Base-by-base conservation (phyloP, 2,329 filamentous ascomycete genomes). In the Tolypocladium album region DNA sequence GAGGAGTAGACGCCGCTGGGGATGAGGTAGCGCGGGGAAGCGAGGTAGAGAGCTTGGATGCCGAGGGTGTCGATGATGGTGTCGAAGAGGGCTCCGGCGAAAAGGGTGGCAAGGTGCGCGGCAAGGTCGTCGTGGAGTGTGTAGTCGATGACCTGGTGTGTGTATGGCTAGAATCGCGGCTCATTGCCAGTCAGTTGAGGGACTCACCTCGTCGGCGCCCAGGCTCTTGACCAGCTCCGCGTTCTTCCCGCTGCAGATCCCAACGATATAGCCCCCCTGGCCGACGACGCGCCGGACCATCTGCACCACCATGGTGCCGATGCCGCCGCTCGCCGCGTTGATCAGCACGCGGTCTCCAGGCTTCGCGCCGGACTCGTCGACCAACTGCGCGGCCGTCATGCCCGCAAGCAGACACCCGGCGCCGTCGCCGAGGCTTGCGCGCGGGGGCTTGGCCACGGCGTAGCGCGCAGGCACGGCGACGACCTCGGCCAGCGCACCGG, bases 311-410 rank as follows among this genome's bases (percentile, higher is more conserved):
- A 81, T 64, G 24, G 73, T 72, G 15, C 80, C 80, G 7, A 82
- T 76, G 15, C 78, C 79, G 0, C 80, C 79, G 63, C 79, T 80
- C 24, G 78, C 80, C 4, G 78, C 80, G 62, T 81, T 79, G 4
- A 82, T 69, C 55, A 82, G 64, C 42, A 81, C 76, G 2, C 72
- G 68, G 43, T 75, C 69, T 0, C 78, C 74, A 34, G 64, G 64
- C 64, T 72, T 69, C 61, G 73, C 69, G 1, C 68, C 72, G 3
- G 77, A 75, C 24, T 74, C 68, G 12, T 67, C 66, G 0, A 78
- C 66, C 31, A 78, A 65, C 47, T 74, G 70, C 58, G 74, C 61
- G 22, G 76, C 76, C 11, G 75, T 76, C 59, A 72, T 67, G 7
- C 71, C 75, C 6, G 74, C 70, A 38, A 76, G 67, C n/a, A 73